Evolutionary conservation across 2,329 filamentous ascomycete species (phyloP).

Genomic region (Capronia americana): DNA sequence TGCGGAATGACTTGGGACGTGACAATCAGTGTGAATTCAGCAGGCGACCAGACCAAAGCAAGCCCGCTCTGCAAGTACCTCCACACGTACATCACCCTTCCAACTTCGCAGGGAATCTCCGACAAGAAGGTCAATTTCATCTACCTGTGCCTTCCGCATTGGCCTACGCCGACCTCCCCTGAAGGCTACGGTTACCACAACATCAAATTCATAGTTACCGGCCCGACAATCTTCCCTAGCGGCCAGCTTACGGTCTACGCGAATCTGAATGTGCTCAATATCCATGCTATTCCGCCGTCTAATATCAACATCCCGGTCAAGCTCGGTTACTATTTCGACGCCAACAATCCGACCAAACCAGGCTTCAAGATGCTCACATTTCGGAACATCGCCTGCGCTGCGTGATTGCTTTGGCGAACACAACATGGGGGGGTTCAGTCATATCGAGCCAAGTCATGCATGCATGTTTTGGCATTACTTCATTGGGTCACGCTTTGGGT

Average conservation of each 20-base stretch:
- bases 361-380: constrained; percentile 6
- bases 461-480: background rate
- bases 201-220: constrained; percentile 18
- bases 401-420: background rate
- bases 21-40: constrained; percentile 7
- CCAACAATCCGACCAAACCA: background rate
- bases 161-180: background rate
- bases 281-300: background rate
- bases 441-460: background rate
- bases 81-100: constrained; percentile 12
- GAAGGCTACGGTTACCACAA: constrained; percentile 11
- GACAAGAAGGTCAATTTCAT: constrained; percentile 13
- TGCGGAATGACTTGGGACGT: constrained; percentile 18
- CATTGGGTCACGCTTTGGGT: background rate
- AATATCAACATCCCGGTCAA: constrained; percentile 10
- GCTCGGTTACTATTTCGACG: constrained; percentile 3
- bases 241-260: background rate
- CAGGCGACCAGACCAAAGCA: constrained; percentile 1
- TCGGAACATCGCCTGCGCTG: background rate
- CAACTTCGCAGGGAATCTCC: constrained; percentile 1
- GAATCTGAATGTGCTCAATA: constrained; percentile 5
- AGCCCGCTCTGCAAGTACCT: constrained; percentile 12
- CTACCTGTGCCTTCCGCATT: constrained; percentile 14
- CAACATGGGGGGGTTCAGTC: background rate
- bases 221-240: background rate